Evolutionary conservation across 176 grass and related monocot genomes (phyloP).

Genomic region (Melocanna baccifera): DNA sequence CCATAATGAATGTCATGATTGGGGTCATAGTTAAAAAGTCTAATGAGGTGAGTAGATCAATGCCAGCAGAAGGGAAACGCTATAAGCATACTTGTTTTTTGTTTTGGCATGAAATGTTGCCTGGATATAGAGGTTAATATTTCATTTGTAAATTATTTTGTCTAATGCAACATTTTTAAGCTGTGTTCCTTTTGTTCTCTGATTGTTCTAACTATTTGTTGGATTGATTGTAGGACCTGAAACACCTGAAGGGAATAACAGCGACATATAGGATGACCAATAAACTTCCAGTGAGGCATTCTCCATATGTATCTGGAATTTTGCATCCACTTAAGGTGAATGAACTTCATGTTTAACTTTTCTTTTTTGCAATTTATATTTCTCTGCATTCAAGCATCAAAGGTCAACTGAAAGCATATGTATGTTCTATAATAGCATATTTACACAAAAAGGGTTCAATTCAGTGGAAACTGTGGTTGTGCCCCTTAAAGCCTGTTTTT

Average conservation of each 20-base stretch:
- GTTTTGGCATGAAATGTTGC: not conserved
- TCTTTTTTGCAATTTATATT: slow-evolving; percentile 19
- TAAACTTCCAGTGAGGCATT: slow-evolving; percentile 96
- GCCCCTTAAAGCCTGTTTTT: not conserved
- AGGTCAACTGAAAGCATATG: not conserved
- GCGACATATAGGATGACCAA: slow-evolving; percentile 96
- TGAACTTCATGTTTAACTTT: slow-evolving; percentile 28
- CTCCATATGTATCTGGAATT: slow-evolving; percentile 82
- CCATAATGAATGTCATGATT: slow-evolving; percentile 81
- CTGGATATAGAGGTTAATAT: not conserved
- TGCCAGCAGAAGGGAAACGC: not conserved
- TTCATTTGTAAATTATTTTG: not conserved
- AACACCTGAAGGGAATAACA: slow-evolving; percentile 91
- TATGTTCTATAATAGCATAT: not conserved
- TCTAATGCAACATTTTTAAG: not conserved
- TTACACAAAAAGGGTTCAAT: not conserved
- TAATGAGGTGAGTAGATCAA: slow-evolving; percentile 61
- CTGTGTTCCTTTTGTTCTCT: slow-evolving; percentile 5
- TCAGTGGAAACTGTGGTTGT: not conserved
- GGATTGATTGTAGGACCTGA: slow-evolving; percentile 63
- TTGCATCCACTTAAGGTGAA: slow-evolving; percentile 89
- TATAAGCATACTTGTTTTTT: not conserved
- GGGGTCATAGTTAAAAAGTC: slow-evolving; percentile 85
- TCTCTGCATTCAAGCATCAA: not conserved
- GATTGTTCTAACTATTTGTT: not conserved